A percentile compares a stretch with the other conserved stretches of the same genome.
Evolutionary conservation across 371 early-diverging fungal genomes (phyloP).

Genomic region (Dinochytrium kinnereticum): DNA sequence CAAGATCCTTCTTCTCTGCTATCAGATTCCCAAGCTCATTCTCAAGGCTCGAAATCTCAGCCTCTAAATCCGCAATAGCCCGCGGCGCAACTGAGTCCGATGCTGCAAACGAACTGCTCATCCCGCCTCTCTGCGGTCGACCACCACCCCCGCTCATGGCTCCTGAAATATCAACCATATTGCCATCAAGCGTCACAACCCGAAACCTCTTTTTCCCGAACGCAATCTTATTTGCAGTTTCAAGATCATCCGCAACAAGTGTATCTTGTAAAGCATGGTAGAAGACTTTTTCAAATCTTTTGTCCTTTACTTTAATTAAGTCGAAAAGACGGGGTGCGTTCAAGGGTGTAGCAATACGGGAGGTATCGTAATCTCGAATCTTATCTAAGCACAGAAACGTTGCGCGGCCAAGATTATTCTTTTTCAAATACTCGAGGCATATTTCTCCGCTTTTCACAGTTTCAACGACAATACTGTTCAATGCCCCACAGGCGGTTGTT

Average conservation of each 20-base stretch:
- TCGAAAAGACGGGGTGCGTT: conserved; percentile 91
- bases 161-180: conserved; percentile 95
- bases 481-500: conserved; percentile 85
- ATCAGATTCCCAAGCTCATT: conserved; percentile 28
- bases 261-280: conserved; percentile 93
- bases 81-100: conserved; percentile 46
- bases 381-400: conserved; percentile 90
- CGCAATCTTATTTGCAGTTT: conserved; percentile 94
- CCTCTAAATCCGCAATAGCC: conserved; percentile 20
- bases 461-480: conserved; percentile 97
- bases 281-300: conserved; percentile 82
- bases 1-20: conserved; percentile 23
- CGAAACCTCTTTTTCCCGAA: conserved; percentile 83
- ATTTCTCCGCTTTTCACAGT: conserved; percentile 90
- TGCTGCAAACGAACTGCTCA: conserved; percentile 73
- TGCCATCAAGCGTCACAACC: conserved; percentile 97
- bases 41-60: conserved; percentile 59
- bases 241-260: conserved; percentile 85
- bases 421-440: conserved; percentile 91
- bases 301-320: conserved; percentile 80
- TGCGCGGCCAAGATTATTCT: conserved; percentile 87
- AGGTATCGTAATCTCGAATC: conserved; percentile 56
- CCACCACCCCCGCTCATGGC: conserved; percentile 96
- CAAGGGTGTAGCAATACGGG: conserved; percentile 75
- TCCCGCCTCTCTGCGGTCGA: conserved; percentile 72